Evolutionary conservation across 148 eudicot genomes (phyloP), one percentile per base, ranked within the genome.

Genomic region (Chenopodium album): DNA sequence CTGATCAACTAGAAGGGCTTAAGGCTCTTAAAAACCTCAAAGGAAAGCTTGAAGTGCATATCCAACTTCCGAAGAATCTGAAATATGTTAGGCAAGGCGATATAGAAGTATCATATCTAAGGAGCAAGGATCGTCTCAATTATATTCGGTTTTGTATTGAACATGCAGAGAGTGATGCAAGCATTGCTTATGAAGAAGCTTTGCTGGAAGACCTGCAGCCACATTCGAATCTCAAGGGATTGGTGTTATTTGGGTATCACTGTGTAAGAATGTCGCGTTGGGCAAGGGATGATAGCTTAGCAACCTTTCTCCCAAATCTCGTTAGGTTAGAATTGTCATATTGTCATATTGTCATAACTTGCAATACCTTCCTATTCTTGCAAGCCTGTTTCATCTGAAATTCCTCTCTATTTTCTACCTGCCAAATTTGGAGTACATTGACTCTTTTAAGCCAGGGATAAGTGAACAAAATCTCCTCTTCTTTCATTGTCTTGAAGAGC

Each of bases 161-260:
- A 23, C 68, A 73, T 73, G 59, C 54, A 73, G 70, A 13, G 26
- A 54, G 59, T 41, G 62, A 59, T 34, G 29, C 29, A 26, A 63
- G 52, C 12, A 48, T 48, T 48, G 82, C 62, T 47, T 47, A 22
- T 67, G 83, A 81, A 31, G 29, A 20, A 56, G 73, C 34, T 20
- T 22, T 81, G 73, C 31, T 81, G 3, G 79, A 75, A 47, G 73
- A 81, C 79, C 48, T 81, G 50, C 72, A 84, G 70, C 83, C 86
- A 6, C 83, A 79, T 64, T 19, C 72, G 50, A 84, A 84, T 76
- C 77, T 84, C 44, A 80, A 44, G 31, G 65, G 72, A 32, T 29
- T 79, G 28, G 26, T 23, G 14, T 70, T 84, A 34, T 23, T 48
- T 12, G 72, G 76, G 8, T 84, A 84, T n/a, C 6, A 34, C 13